A percentile compares a stretch with the other conserved stretches of the same genome.
Conservation (phyloP, 2,329 filamentous ascomycete genomes). For the Epichloe baconii region DNA sequence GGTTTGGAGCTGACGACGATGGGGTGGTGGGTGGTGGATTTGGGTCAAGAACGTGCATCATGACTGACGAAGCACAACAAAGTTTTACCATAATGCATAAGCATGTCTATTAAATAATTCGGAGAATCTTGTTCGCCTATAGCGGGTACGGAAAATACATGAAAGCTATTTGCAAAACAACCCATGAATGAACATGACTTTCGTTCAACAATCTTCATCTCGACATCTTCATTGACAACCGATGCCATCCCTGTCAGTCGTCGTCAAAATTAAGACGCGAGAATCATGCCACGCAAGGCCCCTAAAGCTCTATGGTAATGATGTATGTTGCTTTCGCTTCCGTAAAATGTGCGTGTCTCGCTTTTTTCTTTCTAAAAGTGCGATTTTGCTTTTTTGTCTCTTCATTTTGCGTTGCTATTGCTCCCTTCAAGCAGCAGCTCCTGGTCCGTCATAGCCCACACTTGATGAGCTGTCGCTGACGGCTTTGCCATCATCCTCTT, state of each 20-base stretch:
- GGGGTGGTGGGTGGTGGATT: no score
- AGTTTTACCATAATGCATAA: neutral
- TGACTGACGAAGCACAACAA: neutral
- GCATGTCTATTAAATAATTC: slow-evolving; percentile 1
- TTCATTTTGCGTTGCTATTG: slow-evolving; percentile 3
- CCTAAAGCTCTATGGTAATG: slow-evolving; percentile 2
- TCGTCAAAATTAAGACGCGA: slow-evolving; percentile 1
- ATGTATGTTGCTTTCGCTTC: neutral
- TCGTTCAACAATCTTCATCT: slow-evolving; percentile 1
- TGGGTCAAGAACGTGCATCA: no score
- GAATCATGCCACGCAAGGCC: neutral
- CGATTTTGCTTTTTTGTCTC: neutral
- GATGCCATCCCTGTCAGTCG: slow-evolving; percentile 9
- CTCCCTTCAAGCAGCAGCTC: slow-evolving; percentile 26
- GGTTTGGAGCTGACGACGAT: no score
- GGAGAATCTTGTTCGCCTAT: neutral
- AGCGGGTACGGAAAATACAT: neutral
- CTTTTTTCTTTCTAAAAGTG: neutral
- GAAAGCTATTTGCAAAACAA: neutral
- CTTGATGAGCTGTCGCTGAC: slow-evolving; percentile 28
- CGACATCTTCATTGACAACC: slow-evolving; percentile 1
- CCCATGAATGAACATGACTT: neutral
- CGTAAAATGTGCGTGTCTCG: neutral
- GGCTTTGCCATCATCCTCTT: slow-evolving; percentile 32
- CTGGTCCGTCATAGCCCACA: slow-evolving; percentile 27